A percentile compares a stretch with the other conserved stretches of the same genome.
Conservation (phyloP, 139 green algal species). For the Ettlia oleoabundans region DNA sequence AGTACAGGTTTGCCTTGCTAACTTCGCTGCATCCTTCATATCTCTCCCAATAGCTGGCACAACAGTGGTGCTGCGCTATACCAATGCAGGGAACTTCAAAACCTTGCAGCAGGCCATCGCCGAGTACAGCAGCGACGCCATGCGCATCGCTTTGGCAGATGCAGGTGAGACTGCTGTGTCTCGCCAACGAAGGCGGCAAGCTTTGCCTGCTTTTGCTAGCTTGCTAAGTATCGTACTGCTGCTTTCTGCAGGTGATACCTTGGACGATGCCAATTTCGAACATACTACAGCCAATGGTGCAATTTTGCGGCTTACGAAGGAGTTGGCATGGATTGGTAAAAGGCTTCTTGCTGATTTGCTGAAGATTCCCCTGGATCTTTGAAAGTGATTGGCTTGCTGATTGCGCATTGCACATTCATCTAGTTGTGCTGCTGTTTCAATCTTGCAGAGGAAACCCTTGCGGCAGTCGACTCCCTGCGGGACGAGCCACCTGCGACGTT, state of each 20-base stretch:
- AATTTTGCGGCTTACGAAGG: slow-evolving; percentile 93
- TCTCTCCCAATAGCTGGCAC: too few species aligned
- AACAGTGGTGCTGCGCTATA: too few species aligned
- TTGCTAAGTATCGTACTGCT: not conserved
- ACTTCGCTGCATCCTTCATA: too few species aligned
- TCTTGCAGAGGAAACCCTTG: slow-evolving; percentile 81
- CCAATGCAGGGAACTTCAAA: slow-evolving; percentile 93
- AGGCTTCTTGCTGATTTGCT: not conserved
- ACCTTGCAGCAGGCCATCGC: slow-evolving; percentile 86
- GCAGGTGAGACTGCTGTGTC: slow-evolving; percentile 58
- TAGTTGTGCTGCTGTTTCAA: not conserved
- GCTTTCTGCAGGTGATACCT: slow-evolving; percentile 75
- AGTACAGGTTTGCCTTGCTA: slow-evolving; percentile 64
- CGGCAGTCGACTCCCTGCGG: slow-evolving; percentile 59
- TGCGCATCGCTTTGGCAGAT: slow-evolving; percentile 94
- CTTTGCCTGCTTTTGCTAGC: not conserved
- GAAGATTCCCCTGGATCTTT: too few species aligned
- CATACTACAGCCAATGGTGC: slow-evolving; percentile 87
- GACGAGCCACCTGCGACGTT: slow-evolving; percentile 68
- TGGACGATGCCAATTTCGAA: slow-evolving; percentile 99
- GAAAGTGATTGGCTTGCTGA: too few species aligned
- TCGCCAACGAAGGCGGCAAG: too few species aligned
- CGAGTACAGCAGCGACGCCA: slow-evolving; percentile 93
- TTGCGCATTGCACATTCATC: not conserved
- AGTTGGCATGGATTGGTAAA: slow-evolving; percentile 86